A percentile compares a stretch with the other conserved stretches of the same genome.
phyloP scores from a whole-genome alignment of 169 alveolate genomes.

The Plasmodium falciparum region DNA sequence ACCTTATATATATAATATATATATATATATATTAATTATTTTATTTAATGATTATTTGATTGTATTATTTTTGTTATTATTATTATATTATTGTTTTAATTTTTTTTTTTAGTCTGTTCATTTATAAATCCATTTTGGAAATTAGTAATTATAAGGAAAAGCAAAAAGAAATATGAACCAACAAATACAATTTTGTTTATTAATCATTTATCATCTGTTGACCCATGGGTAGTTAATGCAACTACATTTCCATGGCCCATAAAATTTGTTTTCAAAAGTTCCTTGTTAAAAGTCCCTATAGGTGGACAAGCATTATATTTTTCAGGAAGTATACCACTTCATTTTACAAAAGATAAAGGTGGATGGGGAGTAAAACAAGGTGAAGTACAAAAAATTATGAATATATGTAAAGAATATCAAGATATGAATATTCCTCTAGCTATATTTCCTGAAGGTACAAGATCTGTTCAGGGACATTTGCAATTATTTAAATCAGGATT shows the following conservation, averaged over 20 bases:
- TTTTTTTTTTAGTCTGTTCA: slow-evolving; percentile 23
- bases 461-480: slow-evolving; percentile 87
- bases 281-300: slow-evolving; percentile 81
- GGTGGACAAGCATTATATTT: slow-evolving; percentile 79
- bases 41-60: background rate
- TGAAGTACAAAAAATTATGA: slow-evolving; percentile 78
- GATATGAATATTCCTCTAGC: slow-evolving; percentile 68
- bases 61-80: background rate
- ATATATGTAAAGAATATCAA: slow-evolving; percentile 71
- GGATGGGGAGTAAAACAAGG: slow-evolving; percentile 87
- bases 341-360: slow-evolving; percentile 82
- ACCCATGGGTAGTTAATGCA: slow-evolving; percentile 84
- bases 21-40: background rate
- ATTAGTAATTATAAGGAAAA: slow-evolving; percentile 51
- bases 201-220: slow-evolving; percentile 81
- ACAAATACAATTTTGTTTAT: slow-evolving; percentile 77
- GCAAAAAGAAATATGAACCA: slow-evolving; percentile 67
- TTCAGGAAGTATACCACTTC: slow-evolving; percentile 78
- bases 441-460: slow-evolving; percentile 92
- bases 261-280: slow-evolving; percentile 81
- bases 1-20: background rate
- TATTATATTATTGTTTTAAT: background rate
- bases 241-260: slow-evolving; percentile 75
- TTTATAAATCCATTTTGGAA: slow-evolving; percentile 83
- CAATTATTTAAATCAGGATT: slow-evolving; percentile 91